A percentile compares a stretch with the other conserved stretches of the same genome.
phyloP scores from a whole-genome alignment of 805 yeast species.

The Nakazawaea sp. region DNA sequence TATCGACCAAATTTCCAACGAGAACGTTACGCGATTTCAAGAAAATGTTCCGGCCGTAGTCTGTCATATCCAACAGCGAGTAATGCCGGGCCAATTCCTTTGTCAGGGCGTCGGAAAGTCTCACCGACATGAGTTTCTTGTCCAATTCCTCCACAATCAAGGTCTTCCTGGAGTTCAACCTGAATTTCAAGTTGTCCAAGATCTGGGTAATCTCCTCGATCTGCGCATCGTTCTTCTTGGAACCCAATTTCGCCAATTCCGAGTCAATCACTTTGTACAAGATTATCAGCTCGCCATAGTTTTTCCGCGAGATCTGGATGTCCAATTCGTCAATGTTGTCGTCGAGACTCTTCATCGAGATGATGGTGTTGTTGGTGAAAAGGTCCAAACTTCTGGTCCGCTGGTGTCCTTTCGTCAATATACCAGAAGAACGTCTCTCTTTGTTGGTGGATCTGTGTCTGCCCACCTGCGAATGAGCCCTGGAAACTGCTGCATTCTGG shows the following conservation, averaged over 20 bases:
- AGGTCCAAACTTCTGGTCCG: constrained; percentile 46
- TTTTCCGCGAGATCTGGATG: constrained; percentile 54
- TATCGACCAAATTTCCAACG: constrained; percentile 39
- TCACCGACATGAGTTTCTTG: constrained; percentile 4
- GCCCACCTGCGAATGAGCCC: constrained; percentile 3
- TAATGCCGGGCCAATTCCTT: constrained; percentile 22
- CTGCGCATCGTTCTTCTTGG: constrained; percentile 11
- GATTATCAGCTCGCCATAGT: constrained; percentile 37
- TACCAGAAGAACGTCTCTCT: constrained; percentile 16
- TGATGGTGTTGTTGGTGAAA: constrained; percentile 14
- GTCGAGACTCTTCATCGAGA: constrained; percentile 41
- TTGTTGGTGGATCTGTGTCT: constrained; percentile 17
- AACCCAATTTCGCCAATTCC: constrained; percentile 16
- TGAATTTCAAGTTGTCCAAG: constrained; percentile 12
- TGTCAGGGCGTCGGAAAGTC: constrained; percentile 14
- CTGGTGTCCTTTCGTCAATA: constrained; percentile 42
- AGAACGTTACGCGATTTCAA: constrained; percentile 39
- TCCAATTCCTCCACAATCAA: constrained; percentile 6
- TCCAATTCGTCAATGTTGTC: constrained; percentile 65
- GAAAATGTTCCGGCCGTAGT: constrained; percentile 41
- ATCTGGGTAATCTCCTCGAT: constrained; percentile 30
- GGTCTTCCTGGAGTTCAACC: constrained; percentile 12
- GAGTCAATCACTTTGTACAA: constrained; percentile 14
- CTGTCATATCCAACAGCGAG: constrained; percentile 32
- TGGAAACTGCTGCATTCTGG: not conserved